Base-by-base conservation (phyloP, 768 basidiomycete species). In the Dentipellis fragilis region DNA sequence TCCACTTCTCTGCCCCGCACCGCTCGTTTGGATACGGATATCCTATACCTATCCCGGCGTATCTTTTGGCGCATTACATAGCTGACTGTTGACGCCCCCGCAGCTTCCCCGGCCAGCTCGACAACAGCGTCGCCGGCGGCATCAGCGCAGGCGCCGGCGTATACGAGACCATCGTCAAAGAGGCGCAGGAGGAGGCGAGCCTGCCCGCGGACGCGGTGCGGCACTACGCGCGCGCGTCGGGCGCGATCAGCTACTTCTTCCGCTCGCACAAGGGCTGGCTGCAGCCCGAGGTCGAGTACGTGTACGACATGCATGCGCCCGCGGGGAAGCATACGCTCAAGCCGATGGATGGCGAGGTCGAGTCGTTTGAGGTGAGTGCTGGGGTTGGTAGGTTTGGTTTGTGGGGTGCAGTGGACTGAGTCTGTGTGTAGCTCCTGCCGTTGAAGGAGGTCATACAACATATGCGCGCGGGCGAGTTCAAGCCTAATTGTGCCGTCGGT, bases 151-250 rank as follows among this genome's bases (percentile, higher is more conserved):
- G 93, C 1, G 83, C 86, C 72, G 65, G 77, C 0, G 69, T 80
- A 3, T 80, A 89, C 49, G 86, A 93, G 49, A 78, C 83, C 1
- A 72, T 97, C 46, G 77, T 94, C 38, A 96, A 95, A 66, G 95
- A 97, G 68, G 87, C 89, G 54, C 85, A 82, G 76, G 95, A 98
- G 65, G 95, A 99, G 68, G 95, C 93, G 2, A 91, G 85, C 61
- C 74, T 97, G 21, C 73, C 75, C 3, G 84, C 84, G 52, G 68
- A 73, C n/a, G 66, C 91, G 47, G 81, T 90, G 10, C 72, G 77
- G 49, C 71, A 75, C 19, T 71, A 85, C 58, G 74, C 84, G 11
- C 80, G 76, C 58, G 63, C 80, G 7, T 80, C 76, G 10, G 93
- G 93, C 4, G 77, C 80, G 1, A 69, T 92, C 50, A 89, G 87